phyloP scores from a whole-genome alignment of 1,284 basidiomycete species.

The Naganishia albida region DNA sequence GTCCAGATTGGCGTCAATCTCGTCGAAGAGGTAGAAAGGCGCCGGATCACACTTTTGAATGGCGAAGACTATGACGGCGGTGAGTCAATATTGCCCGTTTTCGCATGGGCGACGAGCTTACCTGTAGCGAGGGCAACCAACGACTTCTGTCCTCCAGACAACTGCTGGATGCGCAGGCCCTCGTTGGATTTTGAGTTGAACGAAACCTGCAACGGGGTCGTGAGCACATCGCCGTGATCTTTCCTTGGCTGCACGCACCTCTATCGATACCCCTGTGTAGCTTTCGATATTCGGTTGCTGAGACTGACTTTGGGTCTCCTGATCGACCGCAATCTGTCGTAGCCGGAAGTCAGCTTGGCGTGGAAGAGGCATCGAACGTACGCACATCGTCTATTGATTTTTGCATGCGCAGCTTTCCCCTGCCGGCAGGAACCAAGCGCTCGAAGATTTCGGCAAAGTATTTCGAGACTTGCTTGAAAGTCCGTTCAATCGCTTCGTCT shows the following conservation, averaged over 20 bases:
- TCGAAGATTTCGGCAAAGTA: conserved; percentile 98
- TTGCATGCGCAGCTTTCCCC: conserved; percentile 89
- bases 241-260: conserved; percentile 57
- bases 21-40: conserved; percentile 99
- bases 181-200: conserved; percentile 99
- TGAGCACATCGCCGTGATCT: conserved; percentile 3
- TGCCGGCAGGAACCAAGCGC: conserved; percentile 91
- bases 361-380: conserved; percentile 17
- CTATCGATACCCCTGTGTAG: conserved; percentile 95
- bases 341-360: conserved; percentile 22
- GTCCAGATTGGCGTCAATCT: conserved; percentile 98
- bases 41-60: conserved; percentile 99
- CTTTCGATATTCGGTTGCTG: conserved; percentile 68
- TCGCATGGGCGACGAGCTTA: conserved; percentile 45
- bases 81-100: not conserved
- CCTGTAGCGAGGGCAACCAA: conserved; percentile 92
- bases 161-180: conserved; percentile 90
- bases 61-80: conserved; percentile 72
- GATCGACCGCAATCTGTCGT: conserved; percentile 39
- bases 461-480: conserved; percentile 95
- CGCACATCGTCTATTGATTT: conserved; percentile 77
- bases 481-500: conserved; percentile 96
- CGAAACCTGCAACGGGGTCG: conserved; percentile 65
- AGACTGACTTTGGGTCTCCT: conserved; percentile 38
- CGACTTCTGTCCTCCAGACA: conserved; percentile 97